phyloP scores from a whole-genome alignment of 495 filamentous ascomycete species.

The Penicillium tannophilum region DNA sequence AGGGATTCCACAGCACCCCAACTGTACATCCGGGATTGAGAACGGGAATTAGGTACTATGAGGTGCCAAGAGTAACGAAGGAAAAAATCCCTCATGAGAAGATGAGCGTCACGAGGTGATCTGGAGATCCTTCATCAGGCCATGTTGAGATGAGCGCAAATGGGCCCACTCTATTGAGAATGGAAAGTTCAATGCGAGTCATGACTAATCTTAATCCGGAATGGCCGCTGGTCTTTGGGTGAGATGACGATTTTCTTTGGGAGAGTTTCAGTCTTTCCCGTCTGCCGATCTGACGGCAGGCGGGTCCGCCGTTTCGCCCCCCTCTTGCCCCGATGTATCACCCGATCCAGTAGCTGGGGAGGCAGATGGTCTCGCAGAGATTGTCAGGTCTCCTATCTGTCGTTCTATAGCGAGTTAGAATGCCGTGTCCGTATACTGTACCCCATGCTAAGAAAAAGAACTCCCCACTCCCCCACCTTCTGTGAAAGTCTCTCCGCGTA shows the following conservation, averaged over 20 bases:
- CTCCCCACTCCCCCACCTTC: not conserved
- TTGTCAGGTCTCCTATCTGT: conserved; percentile 37
- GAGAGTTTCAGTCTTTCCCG: conserved; percentile 22
- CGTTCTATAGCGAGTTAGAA: conserved; percentile 31
- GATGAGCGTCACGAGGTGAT: not conserved
- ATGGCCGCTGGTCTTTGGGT: not conserved
- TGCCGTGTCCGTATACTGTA: not conserved
- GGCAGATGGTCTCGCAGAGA: conserved; percentile 12
- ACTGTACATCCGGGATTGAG: not conserved
- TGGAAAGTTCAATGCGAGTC: not conserved
- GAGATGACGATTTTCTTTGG: conserved; percentile 1
- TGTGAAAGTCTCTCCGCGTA: too few relatives aligned
- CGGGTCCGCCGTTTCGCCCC: conserved; percentile 26
- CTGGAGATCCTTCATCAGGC: not conserved
- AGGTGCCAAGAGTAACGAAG: not conserved
- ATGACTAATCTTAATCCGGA: conserved; percentile 4
- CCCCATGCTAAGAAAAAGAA: not conserved
- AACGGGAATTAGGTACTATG: not conserved
- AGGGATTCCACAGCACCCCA: not conserved
- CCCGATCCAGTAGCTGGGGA: conserved; percentile 20
- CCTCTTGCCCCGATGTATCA: conserved; percentile 24
- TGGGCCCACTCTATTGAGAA: not conserved
- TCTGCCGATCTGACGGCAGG: conserved; percentile 30
- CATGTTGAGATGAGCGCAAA: not conserved
- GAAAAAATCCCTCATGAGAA: not conserved